Percentiles rank a stretch among this genome's conserved stretches.
phyloP scores from a whole-genome alignment of 305 asterid genomes.

The Ilex paraguariensis region DNA sequence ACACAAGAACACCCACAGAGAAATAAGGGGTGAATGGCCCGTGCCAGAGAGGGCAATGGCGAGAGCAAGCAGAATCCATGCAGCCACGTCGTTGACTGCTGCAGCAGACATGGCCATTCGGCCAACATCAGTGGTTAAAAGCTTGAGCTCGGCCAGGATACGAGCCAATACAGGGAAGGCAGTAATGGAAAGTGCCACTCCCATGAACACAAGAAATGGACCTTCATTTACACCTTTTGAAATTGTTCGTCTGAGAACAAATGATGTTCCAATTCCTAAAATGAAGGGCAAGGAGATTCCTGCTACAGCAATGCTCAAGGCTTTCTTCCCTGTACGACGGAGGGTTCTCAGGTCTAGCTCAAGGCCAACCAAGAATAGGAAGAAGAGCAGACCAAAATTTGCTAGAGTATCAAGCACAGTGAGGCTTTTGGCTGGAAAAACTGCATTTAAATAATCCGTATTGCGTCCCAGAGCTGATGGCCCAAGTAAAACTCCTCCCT shows the following conservation, averaged over 20 bases:
- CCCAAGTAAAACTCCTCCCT: slow-evolving; percentile 53
- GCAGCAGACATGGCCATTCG: slow-evolving; percentile 45
- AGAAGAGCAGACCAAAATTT: slow-evolving; percentile 39
- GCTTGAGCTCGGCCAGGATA: slow-evolving; percentile 43
- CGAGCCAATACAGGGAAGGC: slow-evolving; percentile 50
- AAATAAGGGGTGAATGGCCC: slow-evolving; percentile 24
- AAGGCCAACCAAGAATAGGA: slow-evolving; percentile 42
- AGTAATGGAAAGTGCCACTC: slow-evolving; percentile 47
- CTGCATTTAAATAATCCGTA: slow-evolving; percentile 23
- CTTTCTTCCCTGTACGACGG: slow-evolving; percentile 33
- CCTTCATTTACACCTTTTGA: slow-evolving; percentile 23
- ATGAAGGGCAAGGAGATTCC: slow-evolving; percentile 38
- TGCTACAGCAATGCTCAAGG: slow-evolving; percentile 34
- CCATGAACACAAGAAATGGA: slow-evolving; percentile 44
- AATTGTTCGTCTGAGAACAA: slow-evolving; percentile 31
- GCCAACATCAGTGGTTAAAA: slow-evolving; percentile 47
- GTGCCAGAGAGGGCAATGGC: slow-evolving; percentile 36
- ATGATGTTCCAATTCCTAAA: slow-evolving; percentile 37
- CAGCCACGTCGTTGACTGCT: slow-evolving; percentile 43
- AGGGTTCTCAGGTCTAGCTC: slow-evolving; percentile 35
- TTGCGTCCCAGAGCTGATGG: slow-evolving; percentile 45
- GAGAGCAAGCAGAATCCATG: slow-evolving; percentile 44
- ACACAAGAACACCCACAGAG: slow-evolving; percentile 38
- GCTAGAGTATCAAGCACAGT: slow-evolving; percentile 44
- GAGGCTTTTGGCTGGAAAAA: slow-evolving; percentile 38